Evolutionary conservation across 2,329 filamentous ascomycete genomes (phyloP).

Genomic region (Paecilomyces dactylethromorphus): DNA sequence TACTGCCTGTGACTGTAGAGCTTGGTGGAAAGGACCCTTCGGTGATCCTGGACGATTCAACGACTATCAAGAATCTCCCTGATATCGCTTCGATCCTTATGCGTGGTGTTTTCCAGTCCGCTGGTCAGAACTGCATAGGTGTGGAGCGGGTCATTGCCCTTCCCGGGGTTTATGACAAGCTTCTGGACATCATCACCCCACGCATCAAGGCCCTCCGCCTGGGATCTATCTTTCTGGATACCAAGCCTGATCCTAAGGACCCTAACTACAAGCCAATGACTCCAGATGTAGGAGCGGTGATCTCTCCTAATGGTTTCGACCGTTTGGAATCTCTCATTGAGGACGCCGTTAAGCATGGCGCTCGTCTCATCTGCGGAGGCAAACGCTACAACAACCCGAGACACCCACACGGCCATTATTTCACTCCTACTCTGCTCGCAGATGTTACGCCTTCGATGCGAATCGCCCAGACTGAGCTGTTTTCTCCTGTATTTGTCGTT

Average conservation of each 20-base stretch:
- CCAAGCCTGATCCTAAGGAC: conserved; percentile 13
- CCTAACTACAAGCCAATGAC: conserved; percentile 17
- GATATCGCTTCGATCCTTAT: conserved; percentile 77
- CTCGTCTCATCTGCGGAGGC: conserved; percentile 75
- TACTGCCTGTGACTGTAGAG: conserved; percentile 87
- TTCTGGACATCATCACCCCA: conserved; percentile 65
- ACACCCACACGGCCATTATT: conserved; percentile 79
- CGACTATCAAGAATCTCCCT: conserved; percentile 53
- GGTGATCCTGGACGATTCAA: conserved; percentile 72
- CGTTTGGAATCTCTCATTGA: conserved; percentile 69
- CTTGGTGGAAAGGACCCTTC: conserved; percentile 93
- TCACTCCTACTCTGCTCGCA: conserved; percentile 81
- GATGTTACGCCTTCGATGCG: conserved; percentile 80
- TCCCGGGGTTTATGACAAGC: conserved; percentile 65
- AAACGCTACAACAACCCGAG: conserved; percentile 63
- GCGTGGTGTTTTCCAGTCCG: conserved; percentile 88
- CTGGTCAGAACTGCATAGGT: conserved; percentile 96
- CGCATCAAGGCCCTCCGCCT: conserved; percentile 69
- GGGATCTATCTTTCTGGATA: conserved; percentile 60
- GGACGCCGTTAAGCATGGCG: conserved; percentile 72
- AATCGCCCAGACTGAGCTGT: conserved; percentile 86
- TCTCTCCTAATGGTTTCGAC: conserved; percentile 70
- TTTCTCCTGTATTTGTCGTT: conserved; percentile 82
- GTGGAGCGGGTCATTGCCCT: conserved; percentile 87
- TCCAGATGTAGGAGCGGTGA: conserved; percentile 78